Evolutionary conservation across 2,329 filamentous ascomycete genomes (phyloP).

Genomic region (Pyrenochaeta sp.): DNA sequence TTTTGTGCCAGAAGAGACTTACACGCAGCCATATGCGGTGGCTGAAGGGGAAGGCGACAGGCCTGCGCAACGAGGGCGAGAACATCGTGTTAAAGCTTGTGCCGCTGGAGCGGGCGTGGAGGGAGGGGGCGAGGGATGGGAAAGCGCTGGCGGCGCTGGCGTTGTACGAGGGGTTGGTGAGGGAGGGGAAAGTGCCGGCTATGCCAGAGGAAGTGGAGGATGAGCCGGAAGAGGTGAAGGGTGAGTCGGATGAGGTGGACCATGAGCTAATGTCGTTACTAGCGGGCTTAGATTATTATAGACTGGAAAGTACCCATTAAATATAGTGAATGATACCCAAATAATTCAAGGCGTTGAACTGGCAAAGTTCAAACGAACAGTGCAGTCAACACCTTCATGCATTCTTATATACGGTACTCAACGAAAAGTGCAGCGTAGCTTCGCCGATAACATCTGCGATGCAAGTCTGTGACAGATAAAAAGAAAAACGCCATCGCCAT

Average conservation of each 20-base stretch:
- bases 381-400: too few relatives aligned
- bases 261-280: too few relatives aligned
- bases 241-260: not conserved
- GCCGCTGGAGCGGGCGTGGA: slow-evolving; percentile 60
- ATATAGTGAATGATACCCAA: too few relatives aligned
- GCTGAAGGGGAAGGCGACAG: slow-evolving; percentile 62
- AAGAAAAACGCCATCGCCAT: slow-evolving; percentile 3
- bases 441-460: too few relatives aligned
- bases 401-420: too few relatives aligned
- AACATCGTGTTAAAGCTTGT: slow-evolving; percentile 67
- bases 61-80: slow-evolving; percentile 62
- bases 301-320: too few relatives aligned
- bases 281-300: too few relatives aligned
- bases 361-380: too few relatives aligned
- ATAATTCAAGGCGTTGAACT: too few relatives aligned
- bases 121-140: slow-evolving; percentile 61
- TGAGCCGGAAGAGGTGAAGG: slow-evolving; percentile 10
- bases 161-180: slow-evolving; percentile 61
- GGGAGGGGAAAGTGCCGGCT: slow-evolving; percentile 52
- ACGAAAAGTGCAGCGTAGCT: too few relatives aligned
- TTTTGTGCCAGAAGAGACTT: slow-evolving; percentile 63
- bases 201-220: slow-evolving; percentile 24
- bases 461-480: too few relatives aligned
- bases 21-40: slow-evolving; percentile 56
- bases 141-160: slow-evolving; percentile 64